Evolutionary conservation across 208 protist genomes (phyloP), one percentile per base, ranked within the genome.

Genomic region (Jaenimonas drosophilae): DNA sequence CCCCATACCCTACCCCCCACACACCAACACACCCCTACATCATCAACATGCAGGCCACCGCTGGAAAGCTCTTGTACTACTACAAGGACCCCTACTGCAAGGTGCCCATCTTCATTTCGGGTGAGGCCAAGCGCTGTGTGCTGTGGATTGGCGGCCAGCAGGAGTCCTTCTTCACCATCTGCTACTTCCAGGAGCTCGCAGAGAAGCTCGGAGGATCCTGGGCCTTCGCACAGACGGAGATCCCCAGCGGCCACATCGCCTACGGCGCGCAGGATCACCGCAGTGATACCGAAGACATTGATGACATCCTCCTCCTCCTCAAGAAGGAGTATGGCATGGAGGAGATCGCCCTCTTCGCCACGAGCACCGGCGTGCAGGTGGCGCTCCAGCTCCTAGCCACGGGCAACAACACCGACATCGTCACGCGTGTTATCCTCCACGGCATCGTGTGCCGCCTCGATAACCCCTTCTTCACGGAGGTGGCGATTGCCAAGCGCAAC

Each of bases 361-460:
- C 66, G 26, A 72, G 74, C 49, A 91, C 83, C 4, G 83, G 78
- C 0, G 64, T 79, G 9, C 83, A 91, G 67, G 50, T 87, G 11
- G 70, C 69, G 16, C 65, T 88, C 46, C 54, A 78, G 41, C 47
- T 79, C 7, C 24, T 91, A 31, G 53, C 49, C 1, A 70, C 55
- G 20, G 52, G 59, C 28, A 16, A 43, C 24, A 39, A 70, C 41
- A 45, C 34, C 9, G 9, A 49, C 16, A 33, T 64, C 23, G 59
- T 91, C 23, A 76, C 72, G 0, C 73, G 78, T 7, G 57, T 88
- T 30, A 61, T 88, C 30, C 38, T 91, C 9, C 64, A 91, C 48
- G 83, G 83, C 33, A 59, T 84, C 12, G 59, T 87, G 16, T 30
- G 52, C 2, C 59, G 67, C 24, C 36, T 69, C 2, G 38, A 58